phyloP scores from a whole-genome alignment of 345 rosid genomes.

The Aquilaria malaccensis region DNA sequence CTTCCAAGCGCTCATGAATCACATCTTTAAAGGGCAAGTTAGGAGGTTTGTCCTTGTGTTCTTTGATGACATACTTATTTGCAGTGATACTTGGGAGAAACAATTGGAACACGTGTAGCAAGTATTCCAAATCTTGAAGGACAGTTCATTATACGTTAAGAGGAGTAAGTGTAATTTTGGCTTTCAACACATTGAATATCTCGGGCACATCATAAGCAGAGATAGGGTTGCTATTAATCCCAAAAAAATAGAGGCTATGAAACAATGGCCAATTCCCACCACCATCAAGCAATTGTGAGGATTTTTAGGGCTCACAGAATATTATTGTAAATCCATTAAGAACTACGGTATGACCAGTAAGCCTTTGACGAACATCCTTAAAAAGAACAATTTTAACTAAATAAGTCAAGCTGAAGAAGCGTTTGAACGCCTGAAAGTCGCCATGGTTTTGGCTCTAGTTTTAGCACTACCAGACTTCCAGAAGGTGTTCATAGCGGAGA shows the following conservation, averaged over 20 bases:
- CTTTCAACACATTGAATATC: background rate
- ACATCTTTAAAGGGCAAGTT: background rate
- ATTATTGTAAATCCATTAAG: background rate
- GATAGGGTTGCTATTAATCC: background rate
- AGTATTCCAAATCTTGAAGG: background rate
- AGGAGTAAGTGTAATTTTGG: background rate
- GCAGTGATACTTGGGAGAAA: background rate
- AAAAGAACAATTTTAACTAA: background rate
- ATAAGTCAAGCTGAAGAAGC: background rate
- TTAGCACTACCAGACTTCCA: background rate
- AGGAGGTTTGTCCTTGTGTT: background rate
- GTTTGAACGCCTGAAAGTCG: background rate
- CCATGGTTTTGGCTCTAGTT: background rate
- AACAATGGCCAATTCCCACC: background rate
- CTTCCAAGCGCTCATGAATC: background rate
- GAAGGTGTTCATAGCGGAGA: background rate
- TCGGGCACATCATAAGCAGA: background rate
- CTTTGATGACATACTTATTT: background rate
- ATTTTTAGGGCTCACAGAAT: background rate
- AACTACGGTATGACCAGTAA: background rate
- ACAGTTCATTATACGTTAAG: background rate
- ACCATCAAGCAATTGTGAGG: background rate
- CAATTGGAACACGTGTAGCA: background rate
- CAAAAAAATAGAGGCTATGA: background rate
- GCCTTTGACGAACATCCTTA: background rate